phyloP scores from a whole-genome alignment of 768 basidiomycete genomes.

The Rubroboletus pulcherrimus region DNA sequence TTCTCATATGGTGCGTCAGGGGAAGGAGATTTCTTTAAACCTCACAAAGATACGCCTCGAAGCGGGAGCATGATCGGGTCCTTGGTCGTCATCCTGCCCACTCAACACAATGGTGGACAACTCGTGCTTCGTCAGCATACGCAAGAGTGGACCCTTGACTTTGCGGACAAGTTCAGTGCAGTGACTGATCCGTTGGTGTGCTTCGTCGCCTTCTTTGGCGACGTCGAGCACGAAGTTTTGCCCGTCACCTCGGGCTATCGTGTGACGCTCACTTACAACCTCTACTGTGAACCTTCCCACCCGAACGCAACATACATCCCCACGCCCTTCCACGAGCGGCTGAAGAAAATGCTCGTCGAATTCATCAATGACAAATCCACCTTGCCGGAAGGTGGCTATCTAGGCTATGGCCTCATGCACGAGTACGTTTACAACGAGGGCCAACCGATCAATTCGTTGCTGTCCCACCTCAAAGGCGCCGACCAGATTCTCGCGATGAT shows the following conservation, averaged over 20 bases:
- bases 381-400: conserved; percentile 29
- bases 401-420: conserved; percentile 36
- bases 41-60: conserved; percentile 34
- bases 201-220: conserved; percentile 41
- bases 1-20: neutral
- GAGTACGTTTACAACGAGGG: conserved; percentile 21
- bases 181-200: conserved; percentile 16
- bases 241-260: conserved; percentile 39
- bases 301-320: neutral
- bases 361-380: conserved; percentile 26
- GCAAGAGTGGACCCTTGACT: conserved; percentile 38
- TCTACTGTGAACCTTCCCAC: conserved; percentile 5
- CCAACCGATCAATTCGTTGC: too few relatives aligned
- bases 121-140: neutral
- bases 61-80: conserved; percentile 46
- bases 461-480: neutral
- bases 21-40: neutral
- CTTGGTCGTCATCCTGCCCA: conserved; percentile 47
- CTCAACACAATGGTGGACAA: conserved; percentile 13
- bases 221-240: conserved; percentile 43
- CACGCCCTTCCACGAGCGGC: neutral
- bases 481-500: neutral
- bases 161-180: conserved; percentile 17
- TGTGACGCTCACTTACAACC: conserved; percentile 43
- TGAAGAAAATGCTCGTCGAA: neutral